phyloP scores from a whole-genome alignment of 352 stramenopile species.

The Phytophthora lateralis region DNA sequence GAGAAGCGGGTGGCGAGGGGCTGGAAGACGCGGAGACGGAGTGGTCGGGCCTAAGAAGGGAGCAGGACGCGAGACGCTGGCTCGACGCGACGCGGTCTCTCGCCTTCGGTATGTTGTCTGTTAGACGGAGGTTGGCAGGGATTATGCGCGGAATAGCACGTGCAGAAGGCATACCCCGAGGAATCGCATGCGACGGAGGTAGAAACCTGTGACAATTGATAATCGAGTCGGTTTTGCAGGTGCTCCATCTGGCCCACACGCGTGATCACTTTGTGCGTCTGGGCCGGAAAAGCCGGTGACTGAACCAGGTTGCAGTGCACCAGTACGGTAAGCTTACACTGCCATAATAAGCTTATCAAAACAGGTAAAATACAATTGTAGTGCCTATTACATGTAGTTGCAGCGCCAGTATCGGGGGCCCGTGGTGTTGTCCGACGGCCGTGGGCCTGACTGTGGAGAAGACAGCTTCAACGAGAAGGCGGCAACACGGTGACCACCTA shows the following conservation, averaged over 20 bases:
- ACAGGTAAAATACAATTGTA: too few relatives aligned
- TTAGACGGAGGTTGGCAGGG: slow-evolving; percentile 5
- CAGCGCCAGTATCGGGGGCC: background rate
- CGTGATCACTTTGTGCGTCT: background rate
- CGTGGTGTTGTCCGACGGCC: background rate
- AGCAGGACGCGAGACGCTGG: background rate
- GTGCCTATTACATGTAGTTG: background rate
- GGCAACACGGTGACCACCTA: slow-evolving; percentile 6
- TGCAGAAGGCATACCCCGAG: background rate
- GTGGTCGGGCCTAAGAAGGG: background rate
- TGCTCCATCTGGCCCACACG: background rate
- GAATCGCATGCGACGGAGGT: background rate
- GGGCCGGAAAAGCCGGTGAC: background rate
- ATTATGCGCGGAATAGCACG: slow-evolving; percentile 21
- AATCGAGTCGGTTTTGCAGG: slow-evolving; percentile 39
- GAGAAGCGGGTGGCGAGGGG: background rate
- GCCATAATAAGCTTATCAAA: too few relatives aligned
- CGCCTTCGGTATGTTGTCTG: slow-evolving; percentile 10
- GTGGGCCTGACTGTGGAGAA: slow-evolving; percentile 5
- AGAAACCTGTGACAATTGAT: slow-evolving; percentile 15
- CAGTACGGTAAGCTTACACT: too few relatives aligned
- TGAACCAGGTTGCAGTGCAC: background rate
- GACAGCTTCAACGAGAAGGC: slow-evolving; percentile 17
- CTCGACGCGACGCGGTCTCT: background rate
- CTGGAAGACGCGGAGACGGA: slow-evolving; percentile 4